Evolutionary conservation across 208 protist species (phyloP), one percentile per base, ranked within the genome.

Genomic region (Acanthamoeba royreba): DNA sequence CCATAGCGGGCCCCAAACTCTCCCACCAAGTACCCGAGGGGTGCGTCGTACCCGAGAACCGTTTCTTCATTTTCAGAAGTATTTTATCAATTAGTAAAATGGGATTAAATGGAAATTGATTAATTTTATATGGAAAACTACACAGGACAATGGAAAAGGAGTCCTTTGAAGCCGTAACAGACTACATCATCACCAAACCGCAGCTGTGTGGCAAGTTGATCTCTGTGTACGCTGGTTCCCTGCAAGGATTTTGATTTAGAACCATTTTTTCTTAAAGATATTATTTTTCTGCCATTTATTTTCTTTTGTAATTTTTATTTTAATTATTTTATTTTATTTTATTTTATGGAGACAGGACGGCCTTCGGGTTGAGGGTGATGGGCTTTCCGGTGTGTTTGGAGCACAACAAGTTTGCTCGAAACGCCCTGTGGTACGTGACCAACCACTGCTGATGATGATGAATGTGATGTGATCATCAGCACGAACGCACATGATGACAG

Each of bases 181-280:
- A 96, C 19, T 95, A 95, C 86, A 83, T 96, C 33, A 94, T 96
- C 72, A 79, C 95, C 13, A 96, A 96, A 81, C 94, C 93, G 8
- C 81, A 95, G 58, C 66, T 96, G 35, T 95, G 94, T 46, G 91
- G 94, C 69, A 89, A 86, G 47, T 91, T 95, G 28, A 53, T 96
- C 8, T 69, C 94, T 22, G 4, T 94, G 83, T 94, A 89, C 38
- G 45, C 5, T 2, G 8, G n/a, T 31, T 1, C 35, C 25, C 49
- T 35, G 28, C 15, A 4, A 15, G n/a, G 25, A 11, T 0, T 42
- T 49, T 28, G 25, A n/a, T 0, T 33, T 53, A 0, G 17, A n/a
- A 2, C 7, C 35, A 35, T 55, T 74, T 74, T 38, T 25, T 22
- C 22, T 61, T 45, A 47, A 28, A 81, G 93, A n/a, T n/a, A n/a